These are phyloP conservation scores for Quercus suber DNA, from an alignment of 306 rosid species.

Conservation along the genomic window DNA sequence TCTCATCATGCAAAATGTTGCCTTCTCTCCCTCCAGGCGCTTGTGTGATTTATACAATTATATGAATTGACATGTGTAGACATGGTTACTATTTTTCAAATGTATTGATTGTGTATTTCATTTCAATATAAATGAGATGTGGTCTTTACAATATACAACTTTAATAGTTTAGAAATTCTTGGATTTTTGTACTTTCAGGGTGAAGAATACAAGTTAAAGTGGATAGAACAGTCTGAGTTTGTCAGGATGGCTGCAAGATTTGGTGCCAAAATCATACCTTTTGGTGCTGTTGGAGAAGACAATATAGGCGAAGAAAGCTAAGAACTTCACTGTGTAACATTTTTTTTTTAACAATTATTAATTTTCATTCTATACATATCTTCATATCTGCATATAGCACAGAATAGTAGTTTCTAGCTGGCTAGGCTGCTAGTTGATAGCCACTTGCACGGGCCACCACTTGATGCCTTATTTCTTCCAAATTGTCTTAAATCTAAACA, in stretches of 20 bases:
- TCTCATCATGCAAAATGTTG: background rate
- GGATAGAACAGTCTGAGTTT: slow-evolving; percentile 93
- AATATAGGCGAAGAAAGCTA: slow-evolving; percentile 69
- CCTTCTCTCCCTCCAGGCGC: background rate
- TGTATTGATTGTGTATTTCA: background rate
- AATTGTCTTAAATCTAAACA: background rate
- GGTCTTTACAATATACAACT: background rate
- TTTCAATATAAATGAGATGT: background rate
- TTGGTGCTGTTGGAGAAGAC: slow-evolving; percentile 91
- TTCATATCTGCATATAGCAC: background rate
- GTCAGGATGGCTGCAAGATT: slow-evolving; percentile 91
- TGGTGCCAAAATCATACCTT: slow-evolving; percentile 91
- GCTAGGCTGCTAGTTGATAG: background rate
- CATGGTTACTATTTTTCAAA: background rate
- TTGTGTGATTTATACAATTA: background rate
- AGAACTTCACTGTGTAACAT: background rate
- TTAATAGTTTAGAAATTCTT: background rate
- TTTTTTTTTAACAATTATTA: slow-evolving; percentile 15
- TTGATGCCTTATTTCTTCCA: background rate
- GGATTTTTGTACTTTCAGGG: slow-evolving; percentile 46
- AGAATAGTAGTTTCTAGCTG: background rate
- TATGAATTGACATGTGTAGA: background rate
- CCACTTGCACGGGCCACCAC: background rate
- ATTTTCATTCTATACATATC: background rate
- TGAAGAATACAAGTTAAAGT: slow-evolving; percentile 81